Base-by-base conservation (phyloP, 176 grass and related monocot species). In the Areca catechu region DNA sequence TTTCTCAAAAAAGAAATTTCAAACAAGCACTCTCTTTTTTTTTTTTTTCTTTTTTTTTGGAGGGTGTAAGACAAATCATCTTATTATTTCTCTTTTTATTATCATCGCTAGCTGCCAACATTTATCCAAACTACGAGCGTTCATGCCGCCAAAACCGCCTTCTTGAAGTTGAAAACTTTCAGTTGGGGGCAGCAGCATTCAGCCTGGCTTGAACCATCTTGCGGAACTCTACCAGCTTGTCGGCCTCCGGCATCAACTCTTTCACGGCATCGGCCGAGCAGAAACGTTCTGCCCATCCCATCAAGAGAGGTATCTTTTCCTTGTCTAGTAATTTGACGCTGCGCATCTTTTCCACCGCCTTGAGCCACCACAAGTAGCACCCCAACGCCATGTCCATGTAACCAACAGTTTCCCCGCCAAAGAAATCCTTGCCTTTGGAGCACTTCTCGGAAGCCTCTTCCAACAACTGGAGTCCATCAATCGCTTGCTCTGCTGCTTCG, bases 331-430 rank as follows among this genome's bases (percentile, higher is more conserved):
- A n/a, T 3, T 47, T 49, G 50, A 64, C 7, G 0, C 48, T 50
- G 4, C 17, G 50, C 0, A 82, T 70, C 43, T 58, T 76, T 57
- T 88, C 84, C 1, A 56, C 6, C 17, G 62, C 51, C 74, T 19
- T 81, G n/a, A 88, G 4, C 77, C 65, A 78, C 0, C 71, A 61
- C 24, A 95, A 22, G 16, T 51, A 4, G 16, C 66, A 70, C 15
- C 71, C 84, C 22, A 94, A 34, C 0, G 51, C 56, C 1, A 88
- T 56, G 60, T 95, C 89, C 7, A 88, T 14, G 62, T 76, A 95
- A 7, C 77, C 63, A 9, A 82, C 24, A 34, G 9, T 9, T 37
- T 85, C 80, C 20, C 89, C 89, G 34, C 71, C 62, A 58, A 95
- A 95, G 60, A 73, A 85, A 1, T 4, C 17, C 62, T 82, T 88